Evolutionary conservation across 2,329 filamentous ascomycete genomes (phyloP), one percentile per base, ranked within the genome.

Genomic region (Ophiostoma australiae): DNA sequence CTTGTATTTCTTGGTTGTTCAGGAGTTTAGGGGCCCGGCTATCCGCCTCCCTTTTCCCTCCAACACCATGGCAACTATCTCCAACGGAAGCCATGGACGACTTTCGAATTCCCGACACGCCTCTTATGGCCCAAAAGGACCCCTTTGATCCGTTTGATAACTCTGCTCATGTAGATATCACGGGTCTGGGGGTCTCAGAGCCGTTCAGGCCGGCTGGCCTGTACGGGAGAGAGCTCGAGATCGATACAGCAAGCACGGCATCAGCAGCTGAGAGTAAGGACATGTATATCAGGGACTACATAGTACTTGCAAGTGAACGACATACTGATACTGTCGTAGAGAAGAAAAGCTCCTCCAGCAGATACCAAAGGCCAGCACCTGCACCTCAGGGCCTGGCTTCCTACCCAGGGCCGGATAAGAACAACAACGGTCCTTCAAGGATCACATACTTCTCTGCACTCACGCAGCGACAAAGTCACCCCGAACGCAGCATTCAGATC

Each of bases 391-490:
- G 6, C 11, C 33, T 7, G 1, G 33, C 33, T 23, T 17, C 33
- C 33, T 17, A 7, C 8, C 1, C 15, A 6, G 31, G 23, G 13
- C 58, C 58, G 6, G 27, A 35, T n/a, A 37, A 35, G 31, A n/a
- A 17, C 17, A 20, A 39, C 13, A 39, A 23, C 13, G 63, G 20
- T 0, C 35, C 63, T 20, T 66, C 63, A n/a, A 35, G 63, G 5
- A 39, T 68, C 11, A 72, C 52, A 33, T 72, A 71, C 27, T 72
- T 72, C 37, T 72, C 72, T 15, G 35, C 72, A 7, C 70, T 72
- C 20, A 71, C 68, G 4, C 72, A 72, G 23, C 70, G 27, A n/a
- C 58, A 65, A 27, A 65, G 67, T 37, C 55, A 44, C n/a, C 48
- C 5, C 2, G 48, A 31, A 2, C 61, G 48, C n/a, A 58, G 13